Conservation (phyloP, 371 early-diverging fungal species). For the Thermomucor indicae-seudaticae region DNA sequence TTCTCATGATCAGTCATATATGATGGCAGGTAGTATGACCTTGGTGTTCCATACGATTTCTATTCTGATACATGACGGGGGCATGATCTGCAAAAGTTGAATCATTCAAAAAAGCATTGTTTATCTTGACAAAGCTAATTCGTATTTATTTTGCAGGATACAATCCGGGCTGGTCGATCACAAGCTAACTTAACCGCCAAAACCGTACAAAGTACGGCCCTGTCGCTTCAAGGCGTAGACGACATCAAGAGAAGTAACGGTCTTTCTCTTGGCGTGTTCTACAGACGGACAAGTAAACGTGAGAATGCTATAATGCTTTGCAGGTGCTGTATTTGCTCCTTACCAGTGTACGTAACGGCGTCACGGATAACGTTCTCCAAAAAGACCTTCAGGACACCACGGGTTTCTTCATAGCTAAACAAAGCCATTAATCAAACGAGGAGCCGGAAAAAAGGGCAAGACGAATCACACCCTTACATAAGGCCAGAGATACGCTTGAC, state of each 20-base stretch:
- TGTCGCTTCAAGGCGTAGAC: slow-evolving; percentile 97
- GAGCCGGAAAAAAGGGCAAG: neutral
- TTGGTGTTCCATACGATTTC: too few species aligned
- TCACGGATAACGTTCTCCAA: slow-evolving; percentile 98
- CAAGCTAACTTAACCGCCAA: slow-evolving; percentile 22
- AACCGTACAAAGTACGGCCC: slow-evolving; percentile 85
- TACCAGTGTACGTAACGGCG: slow-evolving; percentile 96
- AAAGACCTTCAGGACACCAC: slow-evolving; percentile 95
- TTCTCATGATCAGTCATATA: too few species aligned
- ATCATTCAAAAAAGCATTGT: too few species aligned
- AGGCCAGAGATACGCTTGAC: slow-evolving; percentile 99
- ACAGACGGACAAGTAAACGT: neutral
- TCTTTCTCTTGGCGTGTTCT: slow-evolving; percentile 99
- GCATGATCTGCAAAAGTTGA: too few species aligned
- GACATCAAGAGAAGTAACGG: slow-evolving; percentile 88
- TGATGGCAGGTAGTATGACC: too few species aligned
- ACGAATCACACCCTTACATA: slow-evolving; percentile 37
- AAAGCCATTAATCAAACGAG: neutral
- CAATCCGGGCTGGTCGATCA: too few species aligned
- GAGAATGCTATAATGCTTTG: neutral
- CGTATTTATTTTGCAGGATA: too few species aligned
- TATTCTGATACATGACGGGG: too few species aligned
- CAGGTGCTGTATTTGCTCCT: neutral
- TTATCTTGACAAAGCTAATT: too few species aligned
- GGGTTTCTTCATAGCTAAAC: slow-evolving; percentile 92